Percentiles rank a stretch among this genome's conserved stretches.
Conservation (phyloP, 2,329 filamentous ascomycete species). For the Botrytis byssoidea region DNA sequence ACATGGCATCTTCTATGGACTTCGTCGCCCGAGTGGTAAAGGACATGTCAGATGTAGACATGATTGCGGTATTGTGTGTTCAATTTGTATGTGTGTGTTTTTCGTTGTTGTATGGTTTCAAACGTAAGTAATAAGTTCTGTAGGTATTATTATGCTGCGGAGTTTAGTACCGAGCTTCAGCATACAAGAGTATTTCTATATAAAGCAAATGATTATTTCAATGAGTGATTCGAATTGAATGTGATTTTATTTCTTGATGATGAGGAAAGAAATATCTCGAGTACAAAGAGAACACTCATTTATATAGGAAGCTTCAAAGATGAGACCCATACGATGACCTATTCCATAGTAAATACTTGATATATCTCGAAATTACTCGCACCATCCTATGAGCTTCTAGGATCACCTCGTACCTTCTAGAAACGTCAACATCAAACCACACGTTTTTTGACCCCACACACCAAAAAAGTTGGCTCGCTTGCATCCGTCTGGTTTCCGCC, state of each 20-base stretch:
- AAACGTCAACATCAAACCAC: constrained; percentile 4
- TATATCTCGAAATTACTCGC: constrained; percentile 5
- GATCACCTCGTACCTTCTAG: constrained; percentile 17
- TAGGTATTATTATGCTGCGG: constrained; percentile 4
- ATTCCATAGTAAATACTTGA: constrained; percentile 10
- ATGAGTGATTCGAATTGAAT: constrained; percentile 8
- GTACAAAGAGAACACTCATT: not conserved
- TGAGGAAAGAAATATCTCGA: not conserved
- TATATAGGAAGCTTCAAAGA: constrained; percentile 6
- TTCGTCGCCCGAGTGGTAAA: constrained; percentile 93
- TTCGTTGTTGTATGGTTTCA: constrained; percentile 7
- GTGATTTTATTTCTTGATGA: constrained; percentile 10
- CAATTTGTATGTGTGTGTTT: constrained; percentile 25
- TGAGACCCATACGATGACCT: constrained; percentile 13
- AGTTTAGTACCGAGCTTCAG: constrained; percentile 2
- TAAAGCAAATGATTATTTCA: not conserved
- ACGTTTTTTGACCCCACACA: constrained; percentile 3
- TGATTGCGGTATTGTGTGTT: constrained; percentile 43
- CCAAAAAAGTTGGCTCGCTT: constrained; percentile 11
- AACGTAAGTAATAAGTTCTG: not conserved
- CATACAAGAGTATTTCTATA: not conserved
- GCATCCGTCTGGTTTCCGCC: not conserved
- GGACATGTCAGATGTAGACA: constrained; percentile 73
- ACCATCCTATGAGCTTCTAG: not conserved
- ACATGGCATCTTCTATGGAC: constrained; percentile 84